phyloP scores from a whole-genome alignment of 2,329 filamentous ascomycete genomes.

The Aspergillus udagawae region DNA sequence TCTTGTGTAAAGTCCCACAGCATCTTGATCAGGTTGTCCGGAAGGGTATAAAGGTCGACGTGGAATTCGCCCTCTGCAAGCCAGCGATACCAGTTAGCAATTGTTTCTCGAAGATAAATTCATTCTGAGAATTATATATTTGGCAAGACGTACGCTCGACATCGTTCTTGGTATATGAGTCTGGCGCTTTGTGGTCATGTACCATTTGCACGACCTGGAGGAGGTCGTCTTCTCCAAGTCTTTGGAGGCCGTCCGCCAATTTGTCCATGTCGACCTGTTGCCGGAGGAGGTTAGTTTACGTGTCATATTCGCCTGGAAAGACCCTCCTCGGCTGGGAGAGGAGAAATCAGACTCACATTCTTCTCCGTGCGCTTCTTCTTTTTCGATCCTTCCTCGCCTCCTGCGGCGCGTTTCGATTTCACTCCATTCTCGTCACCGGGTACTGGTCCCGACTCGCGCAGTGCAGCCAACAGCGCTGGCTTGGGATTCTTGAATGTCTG shows the following conservation, averaged over 20 bases:
- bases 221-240: slow-evolving; percentile 87
- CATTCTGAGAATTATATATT: background rate
- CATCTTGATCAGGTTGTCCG: slow-evolving; percentile 82
- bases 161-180: slow-evolving; percentile 97
- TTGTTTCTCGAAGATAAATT: background rate
- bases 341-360: slow-evolving; percentile 40
- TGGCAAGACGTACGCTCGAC: slow-evolving; percentile 72
- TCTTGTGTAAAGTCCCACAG: slow-evolving; percentile 79
- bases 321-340: background rate
- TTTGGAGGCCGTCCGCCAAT: slow-evolving; percentile 84
- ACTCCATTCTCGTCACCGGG: slow-evolving; percentile 65
- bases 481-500: slow-evolving; percentile 89
- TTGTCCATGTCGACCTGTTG: slow-evolving; percentile 82
- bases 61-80: slow-evolving; percentile 87
- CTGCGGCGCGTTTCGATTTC: slow-evolving; percentile 58
- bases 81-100: slow-evolving; percentile 26
- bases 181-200: slow-evolving; percentile 90
- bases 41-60: slow-evolving; percentile 95
- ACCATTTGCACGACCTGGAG: slow-evolving; percentile 96
- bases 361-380: slow-evolving; percentile 70
- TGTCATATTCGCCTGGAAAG: background rate
- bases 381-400: slow-evolving; percentile 60
- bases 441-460: slow-evolving; percentile 83
- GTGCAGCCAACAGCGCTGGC: slow-evolving; percentile 70
- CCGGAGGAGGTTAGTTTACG: background rate